Evolutionary conservation across 805 yeast species (phyloP), one percentile per base, ranked within the genome.

Genomic region (Barnettozyma californica): DNA sequence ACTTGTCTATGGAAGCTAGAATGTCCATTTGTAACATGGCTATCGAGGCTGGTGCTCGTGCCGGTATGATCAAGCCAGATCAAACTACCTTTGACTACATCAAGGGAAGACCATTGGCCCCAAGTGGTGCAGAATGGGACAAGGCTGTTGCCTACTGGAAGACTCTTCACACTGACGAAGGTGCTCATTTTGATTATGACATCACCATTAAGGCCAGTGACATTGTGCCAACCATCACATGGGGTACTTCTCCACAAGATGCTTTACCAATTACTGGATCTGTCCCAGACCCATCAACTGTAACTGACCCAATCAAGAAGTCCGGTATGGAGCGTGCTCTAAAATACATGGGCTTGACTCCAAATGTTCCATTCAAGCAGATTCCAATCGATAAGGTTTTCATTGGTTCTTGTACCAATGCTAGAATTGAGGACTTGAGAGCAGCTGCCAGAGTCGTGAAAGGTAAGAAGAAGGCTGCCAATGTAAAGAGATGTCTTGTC

Each of bases 21-120:
- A 94, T 94, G 99, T 90, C 98, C 47, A 94, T 94, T 75, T 94
- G 99, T 78, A 94, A 94, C 68, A 94, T 94, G 99, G 84, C 98
- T 41, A 92, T 94, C 63, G 99, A 94, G 74, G 99, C 86, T 51
- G 99, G 99, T 73, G 99, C 99, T 16, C 84, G 99, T 74, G 98
- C 99, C 25, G 99, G 99, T 71, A 89, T 94, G 97, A 92, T 94
- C 66, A 87, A 84, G 56, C 99, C 99, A 9, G 99, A 94, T 66
- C 86, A 90, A 55, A 82, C 68, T 46, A 92, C 98, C 26, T 87
- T 85, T 62, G 84, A 84, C 51, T 94, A 94, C 70, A 76, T 94
- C 61, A 83, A 91, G 73, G 96, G 95, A 53, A 81, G 97, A 65
- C 97, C 98, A 39, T 77, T 94, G 58, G 92, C 97, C 54, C 99